Percentiles rank a stretch among this genome's conserved stretches.
Evolutionary conservation across 192 early-diverging fungal genomes (phyloP).

Genomic region (Podochytrium sp.): DNA sequence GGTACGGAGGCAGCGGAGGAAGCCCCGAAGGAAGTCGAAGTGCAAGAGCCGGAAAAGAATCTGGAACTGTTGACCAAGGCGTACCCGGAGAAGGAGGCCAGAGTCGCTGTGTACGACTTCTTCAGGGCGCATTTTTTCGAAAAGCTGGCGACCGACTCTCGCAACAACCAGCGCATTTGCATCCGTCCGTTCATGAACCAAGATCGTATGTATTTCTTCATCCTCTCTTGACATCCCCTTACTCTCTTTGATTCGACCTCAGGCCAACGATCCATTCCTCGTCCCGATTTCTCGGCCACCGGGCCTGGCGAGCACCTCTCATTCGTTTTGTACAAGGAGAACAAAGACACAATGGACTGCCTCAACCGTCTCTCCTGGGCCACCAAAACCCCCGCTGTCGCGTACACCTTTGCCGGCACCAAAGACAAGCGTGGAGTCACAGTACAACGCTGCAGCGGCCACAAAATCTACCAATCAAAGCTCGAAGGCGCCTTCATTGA

Average conservation of each 20-base stretch:
- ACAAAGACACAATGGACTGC: slow-evolving; percentile 89
- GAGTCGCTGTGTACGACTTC: slow-evolving; percentile 39
- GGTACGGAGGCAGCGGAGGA: neutral
- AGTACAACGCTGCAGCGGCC: slow-evolving; percentile 78
- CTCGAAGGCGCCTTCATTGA: slow-evolving; percentile 41
- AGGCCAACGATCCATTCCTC: slow-evolving; percentile 25
- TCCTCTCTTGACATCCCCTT: neutral
- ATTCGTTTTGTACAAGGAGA: slow-evolving; percentile 92
- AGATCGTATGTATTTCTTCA: slow-evolving; percentile 19
- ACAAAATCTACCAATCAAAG: slow-evolving; percentile 58
- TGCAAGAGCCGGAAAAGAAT: neutral
- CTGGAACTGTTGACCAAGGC: slow-evolving; percentile 15
- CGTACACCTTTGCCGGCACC: slow-evolving; percentile 86
- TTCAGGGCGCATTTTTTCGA: slow-evolving; percentile 51
- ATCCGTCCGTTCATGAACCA: slow-evolving; percentile 5
- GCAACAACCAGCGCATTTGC: slow-evolving; percentile 4
- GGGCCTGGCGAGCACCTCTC: slow-evolving; percentile 72
- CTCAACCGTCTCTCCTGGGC: slow-evolving; percentile 63
- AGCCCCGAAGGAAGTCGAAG: neutral
- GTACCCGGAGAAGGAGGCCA: slow-evolving; percentile 17
- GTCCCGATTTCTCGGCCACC: slow-evolving; percentile 16
- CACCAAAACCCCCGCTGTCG: slow-evolving; percentile 41
- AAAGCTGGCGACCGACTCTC: slow-evolving; percentile 41
- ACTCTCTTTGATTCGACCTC: slow-evolving; percentile 5
- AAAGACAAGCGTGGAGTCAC: slow-evolving; percentile 95